Percentiles rank a stretch among this genome's conserved stretches.
Evolutionary conservation across 2,329 filamentous ascomycete species (phyloP).

Genomic region (Colletotrichum neosansevieriae): DNA sequence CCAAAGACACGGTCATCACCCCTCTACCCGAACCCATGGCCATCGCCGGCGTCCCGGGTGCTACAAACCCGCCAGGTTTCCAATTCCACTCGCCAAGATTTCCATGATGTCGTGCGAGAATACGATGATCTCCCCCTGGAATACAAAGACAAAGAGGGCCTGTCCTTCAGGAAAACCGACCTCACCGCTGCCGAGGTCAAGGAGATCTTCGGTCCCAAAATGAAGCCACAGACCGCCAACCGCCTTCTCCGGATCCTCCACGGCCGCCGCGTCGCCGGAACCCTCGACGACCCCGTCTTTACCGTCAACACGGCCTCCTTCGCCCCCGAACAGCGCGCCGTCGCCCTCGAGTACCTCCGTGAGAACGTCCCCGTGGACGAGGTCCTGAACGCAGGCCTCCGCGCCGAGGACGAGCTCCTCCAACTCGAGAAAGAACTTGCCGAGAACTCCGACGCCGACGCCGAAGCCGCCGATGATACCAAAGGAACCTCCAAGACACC

Average conservation of each 20-base stretch:
- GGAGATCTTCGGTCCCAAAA: slow-evolving; percentile 62
- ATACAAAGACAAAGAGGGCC: slow-evolving; percentile 67
- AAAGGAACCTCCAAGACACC: slow-evolving; percentile 2
- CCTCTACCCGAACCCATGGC: slow-evolving; percentile 14
- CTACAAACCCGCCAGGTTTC: slow-evolving; percentile 1
- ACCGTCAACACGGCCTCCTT: slow-evolving; percentile 61
- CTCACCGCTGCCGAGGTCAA: slow-evolving; percentile 61
- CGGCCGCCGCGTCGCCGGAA: slow-evolving; percentile 73
- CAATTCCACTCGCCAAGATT: slow-evolving; percentile 34
- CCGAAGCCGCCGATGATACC: slow-evolving; percentile 40
- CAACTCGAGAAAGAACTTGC: slow-evolving; percentile 58
- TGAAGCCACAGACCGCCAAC: slow-evolving; percentile 62
- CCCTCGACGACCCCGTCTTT: slow-evolving; percentile 69
- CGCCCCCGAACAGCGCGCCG: slow-evolving; percentile 54
- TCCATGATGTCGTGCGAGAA: slow-evolving; percentile 55
- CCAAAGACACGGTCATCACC: slow-evolving; percentile 27
- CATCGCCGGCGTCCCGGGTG: slow-evolving; percentile 21
- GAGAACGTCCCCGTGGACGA: slow-evolving; percentile 68
- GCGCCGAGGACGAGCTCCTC: slow-evolving; percentile 72
- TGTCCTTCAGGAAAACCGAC: slow-evolving; percentile 64
- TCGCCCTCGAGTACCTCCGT: slow-evolving; percentile 68
- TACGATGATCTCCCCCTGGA: slow-evolving; percentile 69
- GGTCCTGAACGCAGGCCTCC: slow-evolving; percentile 68
- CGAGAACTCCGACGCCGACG: slow-evolving; percentile 37
- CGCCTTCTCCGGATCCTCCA: slow-evolving; percentile 69